Evolutionary conservation across 73 alveolate genomes (phyloP), one percentile per base, ranked within the genome.

Genomic region (Paramecium biaurelia): DNA sequence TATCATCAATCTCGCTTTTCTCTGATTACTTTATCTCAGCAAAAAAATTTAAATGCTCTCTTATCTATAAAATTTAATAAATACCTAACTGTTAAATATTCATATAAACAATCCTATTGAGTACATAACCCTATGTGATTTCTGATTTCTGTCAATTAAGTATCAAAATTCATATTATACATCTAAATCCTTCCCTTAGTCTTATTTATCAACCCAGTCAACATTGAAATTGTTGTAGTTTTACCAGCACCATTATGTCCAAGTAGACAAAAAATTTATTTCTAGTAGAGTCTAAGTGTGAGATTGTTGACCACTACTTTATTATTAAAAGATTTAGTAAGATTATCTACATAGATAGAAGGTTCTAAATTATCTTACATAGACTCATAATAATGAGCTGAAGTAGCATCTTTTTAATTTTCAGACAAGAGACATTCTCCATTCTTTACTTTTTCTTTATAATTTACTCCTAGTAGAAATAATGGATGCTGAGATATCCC

Each of bases 191-290:
- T 93, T 72, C 99, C 99, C 32, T 94, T 72, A 14, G 94, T 93
- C 47, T 98, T 98, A 23, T 85, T 94, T 86, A 95, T 95, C 43
- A 97, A 89, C 35, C 99, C 99, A 2, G 98, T 97, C 84, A 97
- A 95, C 95, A 96, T 92, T 38, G 99, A 95, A 45, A 97, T 95
- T 70, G 95, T 92, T 15, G 99, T 96, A 26, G 99, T 97, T 76
- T 97, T 97, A 10, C 99, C 99, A 30, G 99, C 99, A 32, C 99
- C 99, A 92, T 97, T 97, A 30, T 98, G 99, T 14, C 99, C 99
- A 49, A 97, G 92, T 30, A 97, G 70, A 7, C 99, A 97, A 85
- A 97, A 97, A 63, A 97, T 95, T 92, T 97, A 98, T 30, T 97
- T 97, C 57, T 95, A 90, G 35, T 84, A 28, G 20, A 93, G 85